Conservation (phyloP, 2,329 filamentous ascomycete species). For the Venturia asperata region DNA sequence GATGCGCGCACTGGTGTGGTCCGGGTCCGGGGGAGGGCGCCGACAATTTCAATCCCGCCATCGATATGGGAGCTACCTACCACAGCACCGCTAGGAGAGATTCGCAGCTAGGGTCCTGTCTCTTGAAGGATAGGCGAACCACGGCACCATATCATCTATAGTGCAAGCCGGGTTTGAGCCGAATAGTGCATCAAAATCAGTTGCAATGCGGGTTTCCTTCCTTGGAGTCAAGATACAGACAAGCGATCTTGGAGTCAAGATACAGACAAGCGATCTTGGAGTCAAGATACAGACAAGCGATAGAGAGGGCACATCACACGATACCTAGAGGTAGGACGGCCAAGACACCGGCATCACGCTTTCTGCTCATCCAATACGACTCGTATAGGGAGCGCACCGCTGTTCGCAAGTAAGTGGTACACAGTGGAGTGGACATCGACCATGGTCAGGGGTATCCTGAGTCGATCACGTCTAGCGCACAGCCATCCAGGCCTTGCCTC, state of each 20-base stretch:
- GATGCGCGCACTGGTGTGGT: too few species aligned
- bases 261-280: too few species aligned
- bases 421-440: neutral
- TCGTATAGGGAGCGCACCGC: neutral
- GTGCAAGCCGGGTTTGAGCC: neutral
- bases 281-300: too few species aligned
- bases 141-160: neutral
- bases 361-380: neutral
- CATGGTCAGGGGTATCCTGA: neutral
- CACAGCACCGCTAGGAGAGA: neutral
- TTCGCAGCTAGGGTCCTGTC: neutral
- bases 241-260: neutral
- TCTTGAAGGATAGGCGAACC: neutral
- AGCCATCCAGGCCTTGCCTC: neutral
- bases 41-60: neutral
- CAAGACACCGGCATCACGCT: too few species aligned
- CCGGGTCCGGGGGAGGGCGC: neutral
- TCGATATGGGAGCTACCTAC: neutral
- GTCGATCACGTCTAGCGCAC: neutral
- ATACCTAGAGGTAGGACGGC: too few species aligned
- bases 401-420: neutral
- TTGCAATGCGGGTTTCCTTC: neutral
- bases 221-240: neutral
- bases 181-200: neutral
- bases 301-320: too few species aligned